Conservation (phyloP, 805 yeast species). For the Wickerhamiella shivajii region DNA sequence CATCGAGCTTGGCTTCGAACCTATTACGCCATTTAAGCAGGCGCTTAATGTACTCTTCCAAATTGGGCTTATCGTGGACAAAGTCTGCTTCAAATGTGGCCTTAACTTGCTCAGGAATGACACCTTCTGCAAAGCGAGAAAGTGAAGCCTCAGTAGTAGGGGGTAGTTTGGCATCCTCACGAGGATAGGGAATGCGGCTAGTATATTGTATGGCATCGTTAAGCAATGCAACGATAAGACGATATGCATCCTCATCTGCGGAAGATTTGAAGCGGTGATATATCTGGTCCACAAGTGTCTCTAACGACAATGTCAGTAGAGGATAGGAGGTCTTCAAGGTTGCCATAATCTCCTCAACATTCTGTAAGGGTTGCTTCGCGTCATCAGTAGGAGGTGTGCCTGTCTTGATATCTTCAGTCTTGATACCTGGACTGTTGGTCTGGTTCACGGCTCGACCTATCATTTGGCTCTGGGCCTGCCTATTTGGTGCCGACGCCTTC, state of each 20-base stretch:
- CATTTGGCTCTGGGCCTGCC: slow-evolving; percentile 28
- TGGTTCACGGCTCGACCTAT: slow-evolving; percentile 9
- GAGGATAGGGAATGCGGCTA: slow-evolving; percentile 73
- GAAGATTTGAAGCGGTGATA: slow-evolving; percentile 84
- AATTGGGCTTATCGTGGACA: slow-evolving; percentile 70
- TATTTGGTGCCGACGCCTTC: slow-evolving; percentile 55
- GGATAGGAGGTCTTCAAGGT: slow-evolving; percentile 96
- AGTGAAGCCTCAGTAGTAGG: slow-evolving; percentile 83
- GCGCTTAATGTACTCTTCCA: slow-evolving; percentile 73
- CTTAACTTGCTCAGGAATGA: slow-evolving; percentile 74
- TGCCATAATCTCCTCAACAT: slow-evolving; percentile 84
- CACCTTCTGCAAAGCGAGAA: slow-evolving; percentile 80
- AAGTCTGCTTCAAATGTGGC: slow-evolving; percentile 87
- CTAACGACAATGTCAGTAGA: slow-evolving; percentile 76
- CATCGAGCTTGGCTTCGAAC: slow-evolving; percentile 78
- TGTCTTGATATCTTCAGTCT: not conserved
- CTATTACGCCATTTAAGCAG: slow-evolving; percentile 87
- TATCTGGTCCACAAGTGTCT: slow-evolving; percentile 90
- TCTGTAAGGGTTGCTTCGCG: slow-evolving; percentile 78
- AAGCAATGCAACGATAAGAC: slow-evolving; percentile 79
- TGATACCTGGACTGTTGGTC: slow-evolving; percentile 5
- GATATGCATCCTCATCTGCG: slow-evolving; percentile 90
- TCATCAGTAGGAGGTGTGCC: no score
- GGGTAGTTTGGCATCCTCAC: slow-evolving; percentile 78
- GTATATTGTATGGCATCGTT: slow-evolving; percentile 88